Base-by-base conservation (phyloP, 345 rosid genomes). In the Gossypium stocksii region DNA sequence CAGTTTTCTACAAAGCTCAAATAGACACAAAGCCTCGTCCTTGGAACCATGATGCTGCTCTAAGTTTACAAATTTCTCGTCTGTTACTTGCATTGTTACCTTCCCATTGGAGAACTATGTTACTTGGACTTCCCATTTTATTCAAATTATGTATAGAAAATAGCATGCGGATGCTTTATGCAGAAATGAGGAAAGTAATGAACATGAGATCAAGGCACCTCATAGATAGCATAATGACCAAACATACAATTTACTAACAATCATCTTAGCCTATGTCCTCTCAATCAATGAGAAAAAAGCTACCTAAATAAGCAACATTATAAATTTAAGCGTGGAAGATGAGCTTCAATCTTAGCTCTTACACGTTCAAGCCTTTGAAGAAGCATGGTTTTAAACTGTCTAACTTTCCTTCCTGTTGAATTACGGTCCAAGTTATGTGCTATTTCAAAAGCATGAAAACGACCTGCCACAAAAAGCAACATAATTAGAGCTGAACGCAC, bases 381-480 rank as follows among this genome's bases (percentile, higher is more conserved):
- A 79, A 94, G 98, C 73, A 89, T 85, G 44, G 97, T 94, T 82
- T 92, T 94, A 79, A 94, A 94, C 63, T 94, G 97, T 52, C 97
- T 87, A 61, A 92, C 95, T 76, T 97, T 93, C 76, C 97, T 81
- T 38, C 92, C 97, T 1, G 77, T 84, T 3, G 98, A 94, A 70
- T 89, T 85, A 63, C 79, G 75, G 73, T 94, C 98, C 91, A 86
- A 67, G 77, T 75, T 86, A 69, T 92, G 97, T 48, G 97, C 97
- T 74, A 87, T 81, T 77, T 73, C 93, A 72, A 94, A 88, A 70
- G 93, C 98, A 80, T 86, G 92, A 77, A 94, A 88, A 9, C 98
- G 97, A 53, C 98, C 98, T 92, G 82, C 81, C 22, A 70, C 29
- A 48, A 13, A 70, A 74, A 53, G 64, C 75, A 58, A 68, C 76